These are phyloP conservation scores for Podaxis pistillaris DNA, from an alignment of 768 basidiomycete genomes.

Conservation along the genomic window DNA sequence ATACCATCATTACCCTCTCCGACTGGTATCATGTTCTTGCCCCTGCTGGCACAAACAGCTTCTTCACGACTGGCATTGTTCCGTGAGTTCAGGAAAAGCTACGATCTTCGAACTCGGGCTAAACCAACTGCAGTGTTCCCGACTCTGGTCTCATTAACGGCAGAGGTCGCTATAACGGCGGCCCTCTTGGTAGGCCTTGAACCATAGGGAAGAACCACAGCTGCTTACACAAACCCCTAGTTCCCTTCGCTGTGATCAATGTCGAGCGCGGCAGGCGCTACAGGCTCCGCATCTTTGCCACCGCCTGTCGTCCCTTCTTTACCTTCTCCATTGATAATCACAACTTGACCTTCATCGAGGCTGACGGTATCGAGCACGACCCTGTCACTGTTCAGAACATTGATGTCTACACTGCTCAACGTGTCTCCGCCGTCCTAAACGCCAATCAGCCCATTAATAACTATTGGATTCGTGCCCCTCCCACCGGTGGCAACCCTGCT, in stretches of 20 bases:
- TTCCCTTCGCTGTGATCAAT: constrained; percentile 31
- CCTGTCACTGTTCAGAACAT: constrained; percentile 37
- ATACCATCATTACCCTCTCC: constrained; percentile 17
- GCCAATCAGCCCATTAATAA: constrained; percentile 23
- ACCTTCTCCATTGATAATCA: constrained; percentile 36
- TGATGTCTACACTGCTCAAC: constrained; percentile 32
- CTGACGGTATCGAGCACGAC: constrained; percentile 31
- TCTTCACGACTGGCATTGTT: constrained; percentile 8
- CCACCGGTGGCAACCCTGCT: constrained; percentile 31
- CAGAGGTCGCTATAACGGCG: constrained; percentile 21
- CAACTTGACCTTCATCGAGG: constrained; percentile 25
- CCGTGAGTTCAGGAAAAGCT: constrained; percentile 6
- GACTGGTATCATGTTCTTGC: constrained; percentile 18
- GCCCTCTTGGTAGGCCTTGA: constrained; percentile 17
- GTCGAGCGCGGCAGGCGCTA: constrained; percentile 44
- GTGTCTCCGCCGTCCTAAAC: constrained; percentile 31
- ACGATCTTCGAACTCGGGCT: background rate
- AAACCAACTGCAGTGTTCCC: background rate
- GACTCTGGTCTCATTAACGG: constrained; percentile 22
- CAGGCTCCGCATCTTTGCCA: constrained; percentile 51
- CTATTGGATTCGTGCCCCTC: constrained; percentile 40
- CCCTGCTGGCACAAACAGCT: background rate
- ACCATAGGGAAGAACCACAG: background rate
- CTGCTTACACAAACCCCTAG: background rate
- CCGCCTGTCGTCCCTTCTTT: constrained; percentile 43